A percentile compares a stretch with the other conserved stretches of the same genome.
Evolutionary conservation across 139 green algal genomes (phyloP).

Genomic region (Auxenochlorella pyrenoidosa): DNA sequence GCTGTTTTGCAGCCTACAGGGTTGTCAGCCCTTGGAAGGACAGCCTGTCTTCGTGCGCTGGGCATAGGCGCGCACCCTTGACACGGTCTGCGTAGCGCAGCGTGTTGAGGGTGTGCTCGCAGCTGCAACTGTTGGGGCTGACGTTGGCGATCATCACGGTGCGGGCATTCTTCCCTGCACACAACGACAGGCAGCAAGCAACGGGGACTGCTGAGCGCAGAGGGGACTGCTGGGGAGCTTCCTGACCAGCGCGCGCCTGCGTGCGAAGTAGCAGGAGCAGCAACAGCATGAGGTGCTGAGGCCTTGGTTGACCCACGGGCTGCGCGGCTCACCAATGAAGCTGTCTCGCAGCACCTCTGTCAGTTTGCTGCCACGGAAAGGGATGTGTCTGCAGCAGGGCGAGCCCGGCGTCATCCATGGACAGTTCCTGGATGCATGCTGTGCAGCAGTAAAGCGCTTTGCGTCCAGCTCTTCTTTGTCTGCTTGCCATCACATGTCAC

Average conservation of each 20-base stretch:
- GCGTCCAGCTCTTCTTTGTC: no score
- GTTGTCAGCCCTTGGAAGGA: no score
- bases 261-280: no score
- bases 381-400: slow-evolving; percentile 79
- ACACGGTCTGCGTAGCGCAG: slow-evolving; percentile 97
- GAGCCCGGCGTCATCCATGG: no score
- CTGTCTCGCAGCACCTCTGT: slow-evolving; percentile 78
- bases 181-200: background rate
- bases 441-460: no score
- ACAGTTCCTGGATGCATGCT: no score
- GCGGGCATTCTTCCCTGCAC: slow-evolving; percentile 70
- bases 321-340: slow-evolving; percentile 44
- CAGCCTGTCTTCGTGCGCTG: no score
- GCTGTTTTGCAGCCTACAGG: no score
- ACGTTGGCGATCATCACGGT: slow-evolving; percentile 99
- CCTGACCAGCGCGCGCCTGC: background rate
- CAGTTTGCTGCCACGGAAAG: slow-evolving; percentile 95
- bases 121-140: slow-evolving; percentile 82
- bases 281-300: no score
- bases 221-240: no score
- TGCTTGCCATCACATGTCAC: no score
- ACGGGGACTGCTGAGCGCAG: no score
- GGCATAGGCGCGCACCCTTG: slow-evolving; percentile 64
- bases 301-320: background rate
- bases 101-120: slow-evolving; percentile 99